These are phyloP conservation scores for Exophiala viscosa DNA, from an alignment of 2,329 filamentous ascomycete species.

Conservation along the genomic window DNA sequence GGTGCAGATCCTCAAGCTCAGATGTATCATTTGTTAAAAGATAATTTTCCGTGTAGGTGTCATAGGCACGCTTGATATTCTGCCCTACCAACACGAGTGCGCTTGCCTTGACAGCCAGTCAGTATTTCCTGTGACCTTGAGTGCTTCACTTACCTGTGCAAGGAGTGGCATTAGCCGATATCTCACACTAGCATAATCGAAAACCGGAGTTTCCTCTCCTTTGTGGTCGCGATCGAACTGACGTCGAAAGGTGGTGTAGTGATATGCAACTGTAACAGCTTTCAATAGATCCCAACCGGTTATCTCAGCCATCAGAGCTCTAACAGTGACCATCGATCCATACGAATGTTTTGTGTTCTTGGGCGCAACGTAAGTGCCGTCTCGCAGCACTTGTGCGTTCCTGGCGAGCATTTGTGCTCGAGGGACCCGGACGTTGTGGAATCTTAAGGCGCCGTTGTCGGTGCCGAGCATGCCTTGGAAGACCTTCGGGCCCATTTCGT, in stretches of 20 bases:
- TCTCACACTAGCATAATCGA: constrained; percentile 28
- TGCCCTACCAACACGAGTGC: constrained; percentile 26
- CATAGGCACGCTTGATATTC: constrained; percentile 26
- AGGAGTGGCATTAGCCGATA: constrained; percentile 27
- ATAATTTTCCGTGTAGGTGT: constrained; percentile 23
- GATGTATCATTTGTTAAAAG: constrained; percentile 26
- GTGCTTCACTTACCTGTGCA: constrained; percentile 14
- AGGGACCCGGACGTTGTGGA: constrained; percentile 35
- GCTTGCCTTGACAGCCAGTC: constrained; percentile 5
- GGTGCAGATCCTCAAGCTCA: constrained; percentile 28
- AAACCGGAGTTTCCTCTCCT: constrained; percentile 22
- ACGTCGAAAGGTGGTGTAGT: constrained; percentile 33
- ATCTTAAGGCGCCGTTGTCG: constrained; percentile 36
- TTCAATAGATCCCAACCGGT: constrained; percentile 32
- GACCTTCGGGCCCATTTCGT: constrained; percentile 32
- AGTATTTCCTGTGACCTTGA: background rate
- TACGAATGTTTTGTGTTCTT: constrained; percentile 35
- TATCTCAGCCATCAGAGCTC: constrained; percentile 31
- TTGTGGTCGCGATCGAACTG: constrained; percentile 26
- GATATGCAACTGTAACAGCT: constrained; percentile 35
- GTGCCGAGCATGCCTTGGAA: constrained; percentile 28
- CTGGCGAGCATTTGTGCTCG: constrained; percentile 33
- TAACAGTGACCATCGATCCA: constrained; percentile 35
- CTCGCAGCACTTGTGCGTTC: constrained; percentile 31
- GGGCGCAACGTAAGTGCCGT: constrained; percentile 31